Evolutionary conservation across 2,329 filamentous ascomycete species (phyloP).

Genomic region (Cladophialophora exuberans): DNA sequence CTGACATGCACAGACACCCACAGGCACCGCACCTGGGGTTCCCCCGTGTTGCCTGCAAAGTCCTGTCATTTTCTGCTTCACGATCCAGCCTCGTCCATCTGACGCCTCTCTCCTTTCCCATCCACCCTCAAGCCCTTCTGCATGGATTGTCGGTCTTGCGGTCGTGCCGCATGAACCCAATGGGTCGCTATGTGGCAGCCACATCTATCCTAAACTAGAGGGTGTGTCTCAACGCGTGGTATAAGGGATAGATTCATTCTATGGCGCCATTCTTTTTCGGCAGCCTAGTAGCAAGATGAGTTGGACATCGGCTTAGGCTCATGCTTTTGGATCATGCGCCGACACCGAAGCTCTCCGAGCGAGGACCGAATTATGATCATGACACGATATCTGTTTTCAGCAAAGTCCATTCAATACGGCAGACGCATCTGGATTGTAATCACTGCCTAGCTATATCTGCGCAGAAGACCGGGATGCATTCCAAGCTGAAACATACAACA

Average conservation of each 20-base stretch:
- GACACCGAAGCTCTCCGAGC: too few relatives aligned
- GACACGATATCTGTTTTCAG: neutral
- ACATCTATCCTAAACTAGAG: neutral
- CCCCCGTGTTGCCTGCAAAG: too few relatives aligned
- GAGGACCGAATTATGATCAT: too few relatives aligned
- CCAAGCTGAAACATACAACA: conserved; percentile 20
- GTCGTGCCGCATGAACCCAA: neutral
- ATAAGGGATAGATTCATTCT: too few relatives aligned
- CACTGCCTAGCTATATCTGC: neutral
- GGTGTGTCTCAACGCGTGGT: too few relatives aligned
- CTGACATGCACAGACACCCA: too few relatives aligned
- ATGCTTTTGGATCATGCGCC: too few relatives aligned
- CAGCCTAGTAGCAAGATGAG: too few relatives aligned
- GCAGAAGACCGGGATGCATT: conserved; percentile 9
- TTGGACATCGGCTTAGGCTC: too few relatives aligned
- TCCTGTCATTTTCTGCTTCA: neutral
- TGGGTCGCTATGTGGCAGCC: conserved; percentile 13
- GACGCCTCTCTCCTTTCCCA: neutral
- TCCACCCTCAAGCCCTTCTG: neutral
- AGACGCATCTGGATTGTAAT: neutral
- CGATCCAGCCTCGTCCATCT: conserved; percentile 1
- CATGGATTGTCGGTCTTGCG: conserved; percentile 1
- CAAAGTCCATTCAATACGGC: neutral
- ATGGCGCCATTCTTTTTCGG: too few relatives aligned
- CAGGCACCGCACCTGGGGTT: too few relatives aligned